Percentiles rank a stretch among this genome's conserved stretches.
Evolutionary conservation across 176 grass and related monocot genomes (phyloP).

Genomic region (Triticum aestivum): IWGSC_CS_RefSeq_v2.1 NC_057811.1:2911751-2912250

Average conservation of each 20-base stretch:
- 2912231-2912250: conserved; percentile 9
- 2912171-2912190: conserved; percentile 27
- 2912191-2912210: conserved; percentile 30
- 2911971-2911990: conserved; percentile 18
- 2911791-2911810: neutral
- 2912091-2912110: conserved; percentile 23
- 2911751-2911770: conserved; percentile 26
- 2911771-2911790: neutral
- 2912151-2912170: conserved; percentile 28
- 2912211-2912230: conserved; percentile 26
- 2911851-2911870: neutral
- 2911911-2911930: conserved; percentile 37
- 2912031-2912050: conserved; percentile 36
- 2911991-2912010: conserved; percentile 24
- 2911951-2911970: neutral
- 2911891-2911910: conserved; percentile 30
- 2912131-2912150: conserved; percentile 19
- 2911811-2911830: neutral
- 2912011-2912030: conserved; percentile 23
- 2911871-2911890: conserved; percentile 8
- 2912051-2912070: neutral
- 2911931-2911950: conserved; percentile 35
- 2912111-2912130: conserved; percentile 28
- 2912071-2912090: neutral
- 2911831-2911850: conserved; percentile 1